Evolutionary conservation across 768 basidiomycete genomes (phyloP), one percentile per base, ranked within the genome.

Genomic region (Boletus tomentosulus): DNA sequence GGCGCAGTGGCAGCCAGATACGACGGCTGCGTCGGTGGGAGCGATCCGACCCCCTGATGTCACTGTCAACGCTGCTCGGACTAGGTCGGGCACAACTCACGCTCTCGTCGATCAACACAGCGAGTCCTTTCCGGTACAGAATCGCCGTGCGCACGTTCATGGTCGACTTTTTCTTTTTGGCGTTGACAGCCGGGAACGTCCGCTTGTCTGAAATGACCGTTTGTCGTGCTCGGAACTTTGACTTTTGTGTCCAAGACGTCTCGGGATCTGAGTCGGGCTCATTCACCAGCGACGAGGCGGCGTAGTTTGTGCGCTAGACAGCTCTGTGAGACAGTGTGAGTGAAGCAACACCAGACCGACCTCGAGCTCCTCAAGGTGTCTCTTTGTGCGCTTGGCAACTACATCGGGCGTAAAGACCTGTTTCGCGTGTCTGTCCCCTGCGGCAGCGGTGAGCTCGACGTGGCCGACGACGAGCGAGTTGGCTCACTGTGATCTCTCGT

Each of bases 341-440:
- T 22, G n/a, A 27, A 27, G 19, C 11, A 3, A 3, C 1, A 22
- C 10, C 16, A 34, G 12, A 50, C 68, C 11, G 60, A 86, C 90
- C 79, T 94, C 91, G 46, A 94, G 84, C 67, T 94, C 91, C 57
- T 89, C 89, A 8, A 94, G 79, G 68, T 87, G 90, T 39, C 83
- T 74, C 68, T 81, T 85, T 9, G 82, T 87, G 54, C 91, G 82
- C 66, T 87, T 89, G 10, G 85, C 82, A 53, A 92, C 77, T 44
- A 87, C 71, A 51, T 91, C 87, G 1, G 83, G 75, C 11, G 84
- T 74, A 19, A 88, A 70, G 22, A 68, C 67, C 47, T 75, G 73
- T 37, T 73, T 65, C 6, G 72, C 60, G 47, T 73, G 77, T 60
- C 82, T 77, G n/a, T 79, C 76, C 46, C 78, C 77, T 73, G 46